These are phyloP conservation scores for Alternaria brassicae DNA, from an alignment of 2,329 filamentous ascomycete species.

Conservation along the genomic window DNA sequence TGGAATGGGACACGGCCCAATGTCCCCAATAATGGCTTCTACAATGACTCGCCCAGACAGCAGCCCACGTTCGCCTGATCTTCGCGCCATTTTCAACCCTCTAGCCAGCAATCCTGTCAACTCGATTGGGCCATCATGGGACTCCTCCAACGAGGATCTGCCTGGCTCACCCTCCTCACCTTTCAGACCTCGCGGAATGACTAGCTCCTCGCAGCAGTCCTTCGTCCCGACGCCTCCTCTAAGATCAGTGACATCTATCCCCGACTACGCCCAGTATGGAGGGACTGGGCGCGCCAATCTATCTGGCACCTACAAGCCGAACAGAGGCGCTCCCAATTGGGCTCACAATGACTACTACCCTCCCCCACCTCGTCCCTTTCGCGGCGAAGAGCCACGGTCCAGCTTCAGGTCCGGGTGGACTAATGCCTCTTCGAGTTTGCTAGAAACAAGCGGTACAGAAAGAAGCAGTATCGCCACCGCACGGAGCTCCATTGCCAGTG, in stretches of 20 bases:
- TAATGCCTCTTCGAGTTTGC: constrained; percentile 62
- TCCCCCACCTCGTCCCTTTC: constrained; percentile 38
- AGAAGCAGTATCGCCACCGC: constrained; percentile 83
- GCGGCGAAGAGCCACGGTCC: constrained; percentile 57
- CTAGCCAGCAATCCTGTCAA: constrained; percentile 47
- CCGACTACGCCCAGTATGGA: constrained; percentile 45
- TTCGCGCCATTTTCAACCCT: constrained; percentile 44
- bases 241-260: constrained; percentile 48
- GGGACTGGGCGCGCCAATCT: constrained; percentile 38
- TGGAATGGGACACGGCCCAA: constrained; percentile 25
- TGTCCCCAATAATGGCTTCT: constrained; percentile 38
- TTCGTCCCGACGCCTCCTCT: constrained; percentile 39
- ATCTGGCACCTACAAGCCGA: constrained; percentile 47
- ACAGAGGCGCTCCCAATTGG: constrained; percentile 47
- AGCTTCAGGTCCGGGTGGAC: constrained; percentile 69
- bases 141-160: constrained; percentile 32
- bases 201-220: constrained; percentile 40
- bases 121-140: constrained; percentile 33
- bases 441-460: constrained; percentile 71
- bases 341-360: constrained; percentile 45
- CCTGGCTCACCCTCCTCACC: constrained; percentile 20
- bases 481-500: constrained; percentile 71
- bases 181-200: constrained; percentile 42
- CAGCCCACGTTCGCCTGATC: constrained; percentile 39
- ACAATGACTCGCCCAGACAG: constrained; percentile 35